phyloP scores from a whole-genome alignment of 192 early-diverging fungal genomes.

The Dimargaris xerosporica region DNA sequence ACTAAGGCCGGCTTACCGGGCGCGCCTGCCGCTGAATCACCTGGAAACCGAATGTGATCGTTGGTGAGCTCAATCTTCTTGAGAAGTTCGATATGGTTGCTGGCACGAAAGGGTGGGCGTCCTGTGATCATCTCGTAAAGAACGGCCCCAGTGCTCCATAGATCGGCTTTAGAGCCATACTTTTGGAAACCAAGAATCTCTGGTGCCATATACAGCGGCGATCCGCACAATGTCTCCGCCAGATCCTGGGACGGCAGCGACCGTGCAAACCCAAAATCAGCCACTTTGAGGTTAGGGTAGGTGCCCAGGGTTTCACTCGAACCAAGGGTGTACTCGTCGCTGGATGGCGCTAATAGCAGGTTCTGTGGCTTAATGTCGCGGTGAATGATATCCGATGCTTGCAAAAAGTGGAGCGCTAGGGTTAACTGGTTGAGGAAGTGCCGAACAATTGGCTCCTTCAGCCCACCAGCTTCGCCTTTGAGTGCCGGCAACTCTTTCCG shows the following conservation, averaged over 20 bases:
- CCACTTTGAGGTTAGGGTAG: constrained; percentile 71
- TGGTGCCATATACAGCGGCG: constrained; percentile 90
- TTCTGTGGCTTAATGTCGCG: constrained; percentile 97
- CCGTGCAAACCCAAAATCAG: constrained; percentile 97
- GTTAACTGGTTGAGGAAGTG: constrained; percentile 75
- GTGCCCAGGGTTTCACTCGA: constrained; percentile 22
- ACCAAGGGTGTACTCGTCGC: constrained; percentile 22
- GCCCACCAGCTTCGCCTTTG: constrained; percentile 53
- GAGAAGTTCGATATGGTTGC: constrained; percentile 85
- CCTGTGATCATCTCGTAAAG: constrained; percentile 89
- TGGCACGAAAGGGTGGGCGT: constrained; percentile 78
- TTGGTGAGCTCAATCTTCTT: constrained; percentile 75
- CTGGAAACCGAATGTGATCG: constrained; percentile 79
- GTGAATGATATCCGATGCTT: constrained; percentile 80
- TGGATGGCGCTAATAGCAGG: constrained; percentile 55
- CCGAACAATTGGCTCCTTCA: constrained; percentile 63
- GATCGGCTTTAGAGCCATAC: constrained; percentile 88
- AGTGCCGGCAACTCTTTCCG: constrained; percentile 31
- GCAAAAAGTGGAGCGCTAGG: constrained; percentile 75
- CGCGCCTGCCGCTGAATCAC: constrained; percentile 22
- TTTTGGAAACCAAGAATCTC: constrained; percentile 79
- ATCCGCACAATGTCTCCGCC: constrained; percentile 92
- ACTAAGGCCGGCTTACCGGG: constrained; percentile 7
- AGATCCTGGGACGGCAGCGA: constrained; percentile 66
- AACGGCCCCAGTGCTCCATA: constrained; percentile 94